Conservation (phyloP, 2,329 filamentous ascomycete species). For the Nemania abortiva region DNA sequence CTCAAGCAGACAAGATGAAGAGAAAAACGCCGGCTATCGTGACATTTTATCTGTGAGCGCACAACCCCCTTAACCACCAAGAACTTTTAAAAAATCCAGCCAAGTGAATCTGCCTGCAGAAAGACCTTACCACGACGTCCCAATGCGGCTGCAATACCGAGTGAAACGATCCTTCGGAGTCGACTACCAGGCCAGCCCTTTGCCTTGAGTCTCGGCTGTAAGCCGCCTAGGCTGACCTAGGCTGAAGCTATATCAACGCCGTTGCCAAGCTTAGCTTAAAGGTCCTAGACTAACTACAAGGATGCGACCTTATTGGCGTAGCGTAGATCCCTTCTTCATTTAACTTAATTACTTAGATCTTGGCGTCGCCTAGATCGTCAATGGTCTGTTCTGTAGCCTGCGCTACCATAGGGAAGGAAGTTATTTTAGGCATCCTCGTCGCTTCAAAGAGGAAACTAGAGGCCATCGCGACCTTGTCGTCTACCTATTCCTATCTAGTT, state of each 20-base stretch:
- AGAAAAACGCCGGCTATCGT: conserved; percentile 11
- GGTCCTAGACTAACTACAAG: conserved; percentile 9
- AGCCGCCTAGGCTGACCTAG: conserved; percentile 25
- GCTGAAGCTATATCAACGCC: conserved; percentile 28
- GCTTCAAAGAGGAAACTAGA: neutral
- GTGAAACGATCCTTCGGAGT: conserved; percentile 10
- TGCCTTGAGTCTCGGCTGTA: conserved; percentile 12
- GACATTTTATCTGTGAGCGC: conserved; percentile 20
- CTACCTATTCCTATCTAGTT: neutral
- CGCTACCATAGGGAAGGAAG: conserved; percentile 5
- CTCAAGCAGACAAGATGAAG: neutral
- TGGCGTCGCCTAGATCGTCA: conserved; percentile 14
- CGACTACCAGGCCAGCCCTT: neutral
- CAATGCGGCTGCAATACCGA: conserved; percentile 12
- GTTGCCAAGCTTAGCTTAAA: conserved; percentile 26
- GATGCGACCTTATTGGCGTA: conserved; percentile 15
- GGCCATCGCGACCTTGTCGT: neutral
- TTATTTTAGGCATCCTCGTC: conserved; percentile 19
- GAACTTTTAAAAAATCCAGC: conserved; percentile 1
- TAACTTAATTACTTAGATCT: conserved; percentile 20
- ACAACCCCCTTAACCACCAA: neutral
- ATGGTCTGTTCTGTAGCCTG: neutral
- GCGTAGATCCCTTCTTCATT: conserved; percentile 22
- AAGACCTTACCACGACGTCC: neutral
- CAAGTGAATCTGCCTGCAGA: conserved; percentile 1